These are phyloP conservation scores for Venturia pyrina DNA, from an alignment of 2,329 filamentous ascomycete species.

Conservation along the genomic window DNA sequence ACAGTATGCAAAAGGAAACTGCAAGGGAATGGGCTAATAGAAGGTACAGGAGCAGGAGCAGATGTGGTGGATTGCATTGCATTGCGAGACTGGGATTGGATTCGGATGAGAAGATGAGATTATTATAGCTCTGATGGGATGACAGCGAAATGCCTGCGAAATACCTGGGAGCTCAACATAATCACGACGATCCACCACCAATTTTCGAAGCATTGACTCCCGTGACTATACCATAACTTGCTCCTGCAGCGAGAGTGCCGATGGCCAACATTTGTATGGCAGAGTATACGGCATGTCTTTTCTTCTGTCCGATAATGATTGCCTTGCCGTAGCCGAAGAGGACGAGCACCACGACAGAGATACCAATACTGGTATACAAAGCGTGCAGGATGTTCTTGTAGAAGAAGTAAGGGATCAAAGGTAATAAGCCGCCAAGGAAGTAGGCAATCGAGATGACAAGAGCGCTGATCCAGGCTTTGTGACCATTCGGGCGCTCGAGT, in stretches of 20 bases:
- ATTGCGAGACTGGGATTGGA: neutral
- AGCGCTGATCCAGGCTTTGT: conserved; percentile 12
- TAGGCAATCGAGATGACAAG: conserved; percentile 12
- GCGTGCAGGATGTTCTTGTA: conserved; percentile 10
- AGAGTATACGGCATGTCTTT: conserved; percentile 9
- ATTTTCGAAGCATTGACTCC: conserved; percentile 12
- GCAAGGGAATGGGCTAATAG: too few relatives aligned
- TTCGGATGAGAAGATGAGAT: too few relatives aligned
- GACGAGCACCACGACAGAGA: conserved; percentile 9
- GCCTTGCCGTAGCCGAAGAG: conserved; percentile 14
- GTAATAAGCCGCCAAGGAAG: conserved; percentile 13
- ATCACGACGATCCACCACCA: neutral
- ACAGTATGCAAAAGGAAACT: neutral
- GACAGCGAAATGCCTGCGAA: neutral
- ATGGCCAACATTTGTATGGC: conserved; percentile 16
- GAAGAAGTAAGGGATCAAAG: conserved; percentile 14
- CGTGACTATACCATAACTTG: conserved; percentile 16
- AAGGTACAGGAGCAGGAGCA: neutral
- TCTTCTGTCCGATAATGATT: conserved; percentile 13
- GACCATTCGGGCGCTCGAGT: conserved; percentile 11
- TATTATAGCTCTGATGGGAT: neutral
- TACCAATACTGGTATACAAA: conserved; percentile 11
- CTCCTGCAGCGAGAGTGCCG: conserved; percentile 15
- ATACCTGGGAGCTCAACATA: neutral
- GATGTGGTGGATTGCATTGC: neutral